Evolutionary conservation across 73 alveolate genomes (phyloP).

Genomic region (Tetrahymena thermophila): DNA sequence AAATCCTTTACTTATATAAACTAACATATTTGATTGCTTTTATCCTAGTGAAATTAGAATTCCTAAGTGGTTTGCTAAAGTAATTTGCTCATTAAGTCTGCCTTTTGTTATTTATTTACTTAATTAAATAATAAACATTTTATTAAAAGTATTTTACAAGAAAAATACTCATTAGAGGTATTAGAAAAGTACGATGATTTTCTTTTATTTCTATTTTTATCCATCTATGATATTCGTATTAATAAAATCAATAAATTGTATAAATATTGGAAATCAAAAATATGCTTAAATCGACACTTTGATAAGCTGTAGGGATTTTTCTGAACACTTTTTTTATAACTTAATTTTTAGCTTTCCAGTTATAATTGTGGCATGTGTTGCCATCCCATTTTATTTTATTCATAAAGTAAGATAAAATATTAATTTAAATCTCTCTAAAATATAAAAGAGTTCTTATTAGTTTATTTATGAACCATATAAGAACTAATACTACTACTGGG

Average conservation of each 20-base stretch:
- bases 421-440: neutral
- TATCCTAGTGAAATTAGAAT: neutral
- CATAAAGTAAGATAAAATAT: neutral
- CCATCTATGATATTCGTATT: neutral
- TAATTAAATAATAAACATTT: neutral
- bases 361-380: neutral
- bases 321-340: neutral
- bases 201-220: neutral
- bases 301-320: neutral
- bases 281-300: neutral
- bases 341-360: neutral
- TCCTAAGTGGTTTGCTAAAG: neutral
- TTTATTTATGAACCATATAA: neutral
- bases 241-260: neutral
- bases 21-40: neutral
- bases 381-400: neutral
- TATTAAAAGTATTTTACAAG: neutral
- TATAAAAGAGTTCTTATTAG: neutral
- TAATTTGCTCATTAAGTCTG: neutral
- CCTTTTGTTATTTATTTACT: neutral
- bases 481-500: neutral
- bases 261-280: neutral
- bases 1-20: neutral
- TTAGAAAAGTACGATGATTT: neutral
- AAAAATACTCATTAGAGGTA: neutral